Evolutionary conservation across 2,329 filamentous ascomycete species (phyloP).

Genomic region (Helotiales sp.): DNA sequence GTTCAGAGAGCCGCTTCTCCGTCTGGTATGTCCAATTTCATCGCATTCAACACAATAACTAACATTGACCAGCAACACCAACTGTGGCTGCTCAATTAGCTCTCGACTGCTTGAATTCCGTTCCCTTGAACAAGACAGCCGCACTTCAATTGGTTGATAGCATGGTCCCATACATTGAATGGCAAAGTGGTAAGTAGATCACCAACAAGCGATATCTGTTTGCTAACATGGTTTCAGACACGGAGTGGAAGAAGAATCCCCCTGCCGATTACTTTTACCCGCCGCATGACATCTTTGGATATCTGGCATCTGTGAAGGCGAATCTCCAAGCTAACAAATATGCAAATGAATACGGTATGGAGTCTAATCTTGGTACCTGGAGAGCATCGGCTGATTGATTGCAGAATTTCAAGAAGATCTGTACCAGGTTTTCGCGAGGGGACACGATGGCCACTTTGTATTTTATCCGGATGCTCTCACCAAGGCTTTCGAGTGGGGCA

Average conservation of each 20-base stretch:
- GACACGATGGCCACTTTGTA: constrained; percentile 69
- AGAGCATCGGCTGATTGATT: constrained; percentile 2
- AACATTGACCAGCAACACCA: constrained; percentile 33
- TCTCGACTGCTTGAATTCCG: constrained; percentile 40
- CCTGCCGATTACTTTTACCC: constrained; percentile 56
- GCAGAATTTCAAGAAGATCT: constrained; percentile 49
- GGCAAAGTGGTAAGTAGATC: constrained; percentile 38
- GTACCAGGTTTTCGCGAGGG: constrained; percentile 55
- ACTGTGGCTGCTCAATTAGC: constrained; percentile 39
- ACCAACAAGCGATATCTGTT: not conserved
- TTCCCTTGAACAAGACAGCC: constrained; percentile 37
- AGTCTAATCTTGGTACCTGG: not conserved
- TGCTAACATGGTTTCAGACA: constrained; percentile 32
- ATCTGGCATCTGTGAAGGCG: constrained; percentile 51
- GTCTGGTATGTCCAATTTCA: constrained; percentile 31
- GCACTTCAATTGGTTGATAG: constrained; percentile 37
- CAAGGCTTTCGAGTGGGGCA: constrained; percentile 56
- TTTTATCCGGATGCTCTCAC: constrained; percentile 58
- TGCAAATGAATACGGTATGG: constrained; percentile 51
- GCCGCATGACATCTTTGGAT: constrained; percentile 52
- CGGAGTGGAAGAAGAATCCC: constrained; percentile 52
- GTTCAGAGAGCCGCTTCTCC: constrained; percentile 31
- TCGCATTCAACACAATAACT: not conserved
- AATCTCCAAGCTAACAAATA: constrained; percentile 51
- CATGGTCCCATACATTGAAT: constrained; percentile 40